Percentiles rank a stretch among this genome's conserved stretches.
Conservation (phyloP, 306 rosid species). For the Prinsepia uniflora region DNA sequence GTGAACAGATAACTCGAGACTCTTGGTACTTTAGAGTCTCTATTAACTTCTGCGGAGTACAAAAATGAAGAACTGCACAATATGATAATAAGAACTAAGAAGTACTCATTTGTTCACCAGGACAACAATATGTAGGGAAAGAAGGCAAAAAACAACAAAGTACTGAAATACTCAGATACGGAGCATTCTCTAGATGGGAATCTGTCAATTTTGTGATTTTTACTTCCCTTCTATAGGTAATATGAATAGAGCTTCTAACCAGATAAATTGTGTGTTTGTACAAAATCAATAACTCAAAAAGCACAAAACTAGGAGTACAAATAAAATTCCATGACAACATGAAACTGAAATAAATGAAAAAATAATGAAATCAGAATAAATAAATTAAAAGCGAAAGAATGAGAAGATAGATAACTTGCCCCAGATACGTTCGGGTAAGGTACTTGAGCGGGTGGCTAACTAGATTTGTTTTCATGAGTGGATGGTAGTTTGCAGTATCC, state of each 20-base stretch:
- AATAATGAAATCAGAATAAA: slow-evolving; percentile 4
- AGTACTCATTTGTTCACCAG: neutral
- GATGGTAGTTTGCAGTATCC: slow-evolving; percentile 77
- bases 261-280: neutral
- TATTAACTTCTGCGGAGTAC: neutral
- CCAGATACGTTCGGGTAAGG: slow-evolving; percentile 73
- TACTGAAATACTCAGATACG: too few species aligned
- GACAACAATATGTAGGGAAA: neutral
- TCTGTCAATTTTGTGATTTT: neutral
- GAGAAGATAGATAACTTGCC: slow-evolving; percentile 47
- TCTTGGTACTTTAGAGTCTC: neutral
- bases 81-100: neutral
- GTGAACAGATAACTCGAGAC: too few species aligned
- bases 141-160: neutral
- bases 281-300: neutral
- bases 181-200: neutral
- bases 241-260: neutral
- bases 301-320: neutral
- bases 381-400: neutral
- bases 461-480: slow-evolving; percentile 77
- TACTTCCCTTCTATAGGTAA: neutral
- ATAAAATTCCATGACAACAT: neutral
- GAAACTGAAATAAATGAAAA: neutral
- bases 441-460: slow-evolving; percentile 81
- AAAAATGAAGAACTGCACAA: neutral